These are phyloP conservation scores for Gnomoniopsis smithogilvyi DNA, from an alignment of 2,329 filamentous ascomycete genomes.

Conservation along the genomic window DNA sequence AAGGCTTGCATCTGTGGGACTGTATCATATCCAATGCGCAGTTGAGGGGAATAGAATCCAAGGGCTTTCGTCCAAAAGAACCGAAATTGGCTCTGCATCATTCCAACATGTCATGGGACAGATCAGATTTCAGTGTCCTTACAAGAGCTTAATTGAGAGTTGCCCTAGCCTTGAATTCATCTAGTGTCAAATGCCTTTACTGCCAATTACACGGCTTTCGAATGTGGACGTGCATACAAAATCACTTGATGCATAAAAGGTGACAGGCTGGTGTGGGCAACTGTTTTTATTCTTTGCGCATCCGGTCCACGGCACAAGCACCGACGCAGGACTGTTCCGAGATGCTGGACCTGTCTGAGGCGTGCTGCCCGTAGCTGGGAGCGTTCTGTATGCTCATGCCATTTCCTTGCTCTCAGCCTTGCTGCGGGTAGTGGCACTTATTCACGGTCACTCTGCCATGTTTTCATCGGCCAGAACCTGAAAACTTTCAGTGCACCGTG, in stretches of 20 bases:
- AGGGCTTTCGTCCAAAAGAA: neutral
- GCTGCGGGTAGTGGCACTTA: neutral
- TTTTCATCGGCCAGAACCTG: slow-evolving; percentile 16
- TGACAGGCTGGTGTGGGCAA: neutral
- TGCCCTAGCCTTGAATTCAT: too few relatives aligned
- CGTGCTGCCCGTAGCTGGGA: neutral
- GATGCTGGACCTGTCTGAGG: neutral
- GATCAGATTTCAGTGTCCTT: too few relatives aligned
- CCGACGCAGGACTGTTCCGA: neutral
- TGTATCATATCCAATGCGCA: slow-evolving; percentile 7
- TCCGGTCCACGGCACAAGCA: neutral
- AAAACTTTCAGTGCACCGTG: slow-evolving; percentile 19
- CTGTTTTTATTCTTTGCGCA: neutral
- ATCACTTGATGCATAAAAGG: neutral
- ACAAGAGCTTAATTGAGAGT: too few relatives aligned
- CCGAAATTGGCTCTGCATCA: neutral
- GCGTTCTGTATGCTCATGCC: neutral
- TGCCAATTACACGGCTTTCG: neutral
- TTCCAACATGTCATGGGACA: neutral
- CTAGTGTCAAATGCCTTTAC: too few relatives aligned
- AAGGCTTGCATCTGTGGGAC: neutral
- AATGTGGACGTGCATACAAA: neutral
- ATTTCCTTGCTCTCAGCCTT: neutral
- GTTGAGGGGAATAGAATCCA: neutral
- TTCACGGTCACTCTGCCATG: slow-evolving; percentile 5